These are phyloP conservation scores for Trametes punicea DNA, from an alignment of 768 basidiomycete genomes.

Conservation along the genomic window DNA sequence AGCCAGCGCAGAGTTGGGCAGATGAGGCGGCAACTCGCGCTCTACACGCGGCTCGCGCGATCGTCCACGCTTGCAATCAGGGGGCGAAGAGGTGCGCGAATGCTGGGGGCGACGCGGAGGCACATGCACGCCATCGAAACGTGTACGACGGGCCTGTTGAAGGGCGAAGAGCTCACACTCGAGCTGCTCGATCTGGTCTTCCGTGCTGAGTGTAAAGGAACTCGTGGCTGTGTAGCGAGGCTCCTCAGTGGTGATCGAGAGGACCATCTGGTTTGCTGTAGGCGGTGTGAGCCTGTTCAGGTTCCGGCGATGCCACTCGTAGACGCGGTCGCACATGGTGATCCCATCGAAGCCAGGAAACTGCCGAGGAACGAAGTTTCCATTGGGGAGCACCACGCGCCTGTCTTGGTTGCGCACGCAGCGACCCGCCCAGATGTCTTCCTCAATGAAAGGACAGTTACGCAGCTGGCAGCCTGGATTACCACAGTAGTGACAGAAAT, in stretches of 20 bases:
- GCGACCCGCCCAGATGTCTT: constrained; percentile 14
- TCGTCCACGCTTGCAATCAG: no score
- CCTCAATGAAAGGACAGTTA: constrained; percentile 17
- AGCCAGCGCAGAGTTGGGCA: no score
- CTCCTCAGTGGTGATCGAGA: background rate
- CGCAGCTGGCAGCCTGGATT: constrained; percentile 24
- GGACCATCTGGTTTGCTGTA: background rate
- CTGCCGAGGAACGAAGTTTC: constrained; percentile 24
- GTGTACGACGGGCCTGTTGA: no score
- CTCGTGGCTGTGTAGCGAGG: background rate
- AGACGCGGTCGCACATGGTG: background rate
- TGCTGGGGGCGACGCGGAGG: no score
- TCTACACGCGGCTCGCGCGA: no score
- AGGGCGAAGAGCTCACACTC: background rate
- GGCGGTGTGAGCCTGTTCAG: background rate
- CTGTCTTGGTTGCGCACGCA: constrained; percentile 24
- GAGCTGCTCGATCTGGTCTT: background rate
- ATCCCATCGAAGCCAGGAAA: constrained; percentile 9
- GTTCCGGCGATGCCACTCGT: background rate
- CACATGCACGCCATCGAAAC: no score
- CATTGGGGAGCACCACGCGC: constrained; percentile 25
- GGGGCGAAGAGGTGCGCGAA: no score
- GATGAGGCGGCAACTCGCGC: no score
- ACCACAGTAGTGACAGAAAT: constrained; percentile 23
- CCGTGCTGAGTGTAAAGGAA: background rate